A percentile compares a stretch with the other conserved stretches of the same genome.
These are phyloP conservation scores for Boletus rex-veris DNA, from an alignment of 768 basidiomycete species.

Conservation along the genomic window DNA sequence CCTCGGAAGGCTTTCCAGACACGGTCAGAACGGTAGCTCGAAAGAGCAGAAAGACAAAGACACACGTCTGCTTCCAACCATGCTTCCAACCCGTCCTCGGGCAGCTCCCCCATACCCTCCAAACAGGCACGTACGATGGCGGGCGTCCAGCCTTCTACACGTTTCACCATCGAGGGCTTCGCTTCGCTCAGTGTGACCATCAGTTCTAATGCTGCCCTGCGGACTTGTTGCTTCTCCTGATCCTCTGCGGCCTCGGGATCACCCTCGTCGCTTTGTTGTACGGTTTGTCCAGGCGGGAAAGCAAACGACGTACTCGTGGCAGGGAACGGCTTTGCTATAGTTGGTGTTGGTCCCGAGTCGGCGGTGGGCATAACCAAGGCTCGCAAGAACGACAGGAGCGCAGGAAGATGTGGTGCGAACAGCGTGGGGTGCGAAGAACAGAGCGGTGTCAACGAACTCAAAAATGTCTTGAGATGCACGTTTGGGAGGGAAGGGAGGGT, in stretches of 20 bases:
- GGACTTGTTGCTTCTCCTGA: conserved; percentile 66
- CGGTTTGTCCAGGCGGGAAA: conserved; percentile 36
- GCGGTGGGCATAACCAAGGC: conserved; percentile 64
- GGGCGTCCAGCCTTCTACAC: conserved; percentile 66
- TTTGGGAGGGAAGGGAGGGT: conserved; percentile 60
- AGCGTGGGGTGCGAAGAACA: conserved; percentile 62
- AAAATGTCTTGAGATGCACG: conserved; percentile 57
- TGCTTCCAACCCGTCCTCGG: conserved; percentile 51
- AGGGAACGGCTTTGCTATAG: conserved; percentile 45
- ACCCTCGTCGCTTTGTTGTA: conserved; percentile 28
- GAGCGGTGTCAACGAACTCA: conserved; percentile 67
- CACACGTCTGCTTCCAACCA: conserved; percentile 80
- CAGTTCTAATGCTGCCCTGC: conserved; percentile 75
- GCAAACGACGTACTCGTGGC: conserved; percentile 34
- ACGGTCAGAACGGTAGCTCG: not conserved
- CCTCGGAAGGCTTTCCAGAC: conserved; percentile 53
- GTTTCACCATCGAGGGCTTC: conserved; percentile 62
- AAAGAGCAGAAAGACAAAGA: conserved; percentile 20
- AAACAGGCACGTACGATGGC: conserved; percentile 71
- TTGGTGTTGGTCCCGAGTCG: conserved; percentile 52
- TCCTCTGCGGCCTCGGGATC: conserved; percentile 43
- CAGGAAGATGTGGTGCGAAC: conserved; percentile 70
- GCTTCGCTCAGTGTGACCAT: conserved; percentile 81
- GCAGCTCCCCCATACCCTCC: conserved; percentile 79
- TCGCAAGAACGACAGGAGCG: conserved; percentile 67